phyloP scores from a whole-genome alignment of 2,329 filamentous ascomycete species.

The Aspergillus carbonarius region DNA sequence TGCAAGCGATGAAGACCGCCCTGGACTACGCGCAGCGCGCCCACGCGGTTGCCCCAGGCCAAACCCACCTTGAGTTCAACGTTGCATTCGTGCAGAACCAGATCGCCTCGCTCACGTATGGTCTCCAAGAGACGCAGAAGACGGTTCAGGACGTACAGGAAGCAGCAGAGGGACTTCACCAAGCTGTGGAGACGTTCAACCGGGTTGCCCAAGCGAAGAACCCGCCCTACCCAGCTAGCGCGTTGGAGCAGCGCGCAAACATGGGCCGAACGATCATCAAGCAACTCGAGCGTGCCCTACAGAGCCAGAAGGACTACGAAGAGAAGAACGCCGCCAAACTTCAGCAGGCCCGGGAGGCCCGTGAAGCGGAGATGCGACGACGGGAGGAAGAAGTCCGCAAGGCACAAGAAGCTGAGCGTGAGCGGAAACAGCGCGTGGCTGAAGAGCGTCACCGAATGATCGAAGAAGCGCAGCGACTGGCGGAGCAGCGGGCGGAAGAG shows the following conservation, averaged over 20 bases:
- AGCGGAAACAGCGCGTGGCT: conserved; percentile 76
- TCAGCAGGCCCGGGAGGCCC: conserved; percentile 72
- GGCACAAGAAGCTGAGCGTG: conserved; percentile 66
- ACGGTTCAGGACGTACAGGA: conserved; percentile 77
- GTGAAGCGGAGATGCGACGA: conserved; percentile 74
- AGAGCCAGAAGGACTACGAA: conserved; percentile 86
- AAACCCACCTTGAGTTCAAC: conserved; percentile 94
- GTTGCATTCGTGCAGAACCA: conserved; percentile 97
- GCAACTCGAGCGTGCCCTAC: conserved; percentile 81
- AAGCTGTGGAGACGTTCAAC: conserved; percentile 71
- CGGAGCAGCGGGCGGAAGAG: conserved; percentile 69
- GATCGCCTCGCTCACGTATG: conserved; percentile 77
- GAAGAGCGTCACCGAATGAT: conserved; percentile 81
- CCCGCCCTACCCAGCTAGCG: conserved; percentile 83
- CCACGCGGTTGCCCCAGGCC: conserved; percentile 73
- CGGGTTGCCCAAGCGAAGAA: conserved; percentile 61
- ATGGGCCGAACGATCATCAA: conserved; percentile 96
- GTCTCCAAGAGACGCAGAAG: conserved; percentile 71
- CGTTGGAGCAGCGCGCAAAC: conserved; percentile 91
- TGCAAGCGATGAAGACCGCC: conserved; percentile 63
- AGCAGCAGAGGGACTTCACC: conserved; percentile 76
- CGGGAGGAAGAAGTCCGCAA: conserved; percentile 74
- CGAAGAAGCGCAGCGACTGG: conserved; percentile 70
- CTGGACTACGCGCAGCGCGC: conserved; percentile 66
- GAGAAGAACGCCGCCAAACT: conserved; percentile 88